These are phyloP conservation scores for Pulchroboletus neoregius DNA, from an alignment of 1,284 basidiomycete species.

Conservation along the genomic window DNA sequence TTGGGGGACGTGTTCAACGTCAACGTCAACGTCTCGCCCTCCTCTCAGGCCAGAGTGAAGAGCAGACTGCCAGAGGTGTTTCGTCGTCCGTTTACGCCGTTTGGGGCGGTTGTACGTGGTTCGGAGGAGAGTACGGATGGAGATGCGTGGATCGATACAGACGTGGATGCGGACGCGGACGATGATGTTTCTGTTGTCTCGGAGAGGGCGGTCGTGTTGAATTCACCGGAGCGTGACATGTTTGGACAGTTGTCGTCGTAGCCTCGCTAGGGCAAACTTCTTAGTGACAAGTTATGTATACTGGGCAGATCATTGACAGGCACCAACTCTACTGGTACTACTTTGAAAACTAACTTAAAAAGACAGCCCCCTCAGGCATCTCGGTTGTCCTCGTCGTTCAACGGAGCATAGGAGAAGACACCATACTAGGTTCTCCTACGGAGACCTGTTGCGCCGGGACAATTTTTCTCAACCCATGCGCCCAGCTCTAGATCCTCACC, in stretches of 20 bases:
- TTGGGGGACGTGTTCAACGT: slow-evolving; percentile 17
- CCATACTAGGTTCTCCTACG: too few relatives aligned
- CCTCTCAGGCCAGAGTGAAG: neutral
- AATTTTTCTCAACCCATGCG: too few relatives aligned
- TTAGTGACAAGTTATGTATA: too few relatives aligned
- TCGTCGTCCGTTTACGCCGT: slow-evolving; percentile 9
- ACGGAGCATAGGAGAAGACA: too few relatives aligned
- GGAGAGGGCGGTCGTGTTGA: slow-evolving; percentile 14
- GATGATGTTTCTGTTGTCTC: slow-evolving; percentile 14
- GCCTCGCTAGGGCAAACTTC: too few relatives aligned
- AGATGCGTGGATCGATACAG: slow-evolving; percentile 31
- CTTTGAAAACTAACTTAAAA: too few relatives aligned
- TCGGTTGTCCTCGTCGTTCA: too few relatives aligned
- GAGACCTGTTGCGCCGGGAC: too few relatives aligned
- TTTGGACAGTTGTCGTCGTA: neutral
- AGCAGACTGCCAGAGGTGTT: neutral
- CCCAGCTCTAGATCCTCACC: too few relatives aligned
- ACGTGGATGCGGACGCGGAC: slow-evolving; percentile 29
- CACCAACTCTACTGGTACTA: too few relatives aligned
- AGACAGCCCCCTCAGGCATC: too few relatives aligned
- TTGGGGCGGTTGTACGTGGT: neutral
- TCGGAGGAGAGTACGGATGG: slow-evolving; percentile 16
- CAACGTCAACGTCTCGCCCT: neutral
- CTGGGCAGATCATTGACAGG: too few relatives aligned
- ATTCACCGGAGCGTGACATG: neutral